These are phyloP conservation scores for Pseudozyma thailandica DNA, from an alignment of 1,284 basidiomycete species.

Conservation along the genomic window DNA sequence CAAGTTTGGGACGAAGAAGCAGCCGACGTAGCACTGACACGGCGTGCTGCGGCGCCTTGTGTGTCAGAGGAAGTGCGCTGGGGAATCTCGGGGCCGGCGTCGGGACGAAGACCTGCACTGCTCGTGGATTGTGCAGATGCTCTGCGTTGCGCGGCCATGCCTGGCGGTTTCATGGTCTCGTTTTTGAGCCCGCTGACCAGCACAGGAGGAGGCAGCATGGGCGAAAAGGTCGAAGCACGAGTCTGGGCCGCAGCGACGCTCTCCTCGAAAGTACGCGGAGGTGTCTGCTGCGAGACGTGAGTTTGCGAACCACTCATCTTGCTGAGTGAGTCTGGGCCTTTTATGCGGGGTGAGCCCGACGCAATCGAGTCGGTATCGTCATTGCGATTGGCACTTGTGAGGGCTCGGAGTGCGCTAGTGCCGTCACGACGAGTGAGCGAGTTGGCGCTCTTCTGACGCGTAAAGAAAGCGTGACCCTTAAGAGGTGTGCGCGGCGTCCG, in stretches of 20 bases:
- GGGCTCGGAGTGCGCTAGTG: constrained; percentile 16
- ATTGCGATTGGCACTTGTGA: constrained; percentile 17
- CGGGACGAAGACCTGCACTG: constrained; percentile 28
- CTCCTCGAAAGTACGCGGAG: constrained; percentile 12
- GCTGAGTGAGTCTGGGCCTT: not conserved
- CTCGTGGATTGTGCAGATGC: constrained; percentile 28
- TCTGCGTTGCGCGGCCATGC: constrained; percentile 16
- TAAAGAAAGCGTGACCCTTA: constrained; percentile 41
- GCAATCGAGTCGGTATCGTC: constrained; percentile 17
- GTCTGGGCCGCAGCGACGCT: constrained; percentile 5
- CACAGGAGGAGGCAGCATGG: constrained; percentile 30
- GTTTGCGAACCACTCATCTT: constrained; percentile 1
- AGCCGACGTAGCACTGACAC: constrained; percentile 16
- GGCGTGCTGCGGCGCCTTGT: constrained; percentile 25
- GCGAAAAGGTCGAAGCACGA: constrained; percentile 11
- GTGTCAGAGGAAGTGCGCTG: constrained; percentile 44
- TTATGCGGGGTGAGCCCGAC: constrained; percentile 12
- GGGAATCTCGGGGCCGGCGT: constrained; percentile 30
- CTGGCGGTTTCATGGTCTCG: constrained; percentile 30
- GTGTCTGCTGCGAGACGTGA: constrained; percentile 2
- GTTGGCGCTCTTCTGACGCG: constrained; percentile 32
- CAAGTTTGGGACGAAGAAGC: constrained; percentile 18
- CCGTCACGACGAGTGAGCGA: constrained; percentile 43
- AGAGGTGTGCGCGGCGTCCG: constrained; percentile 42
- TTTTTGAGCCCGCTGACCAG: constrained; percentile 11